A percentile compares a stretch with the other conserved stretches of the same genome.
phyloP scores from a whole-genome alignment of 768 basidiomycete species.

The Panaeolus cyanescens region DNA sequence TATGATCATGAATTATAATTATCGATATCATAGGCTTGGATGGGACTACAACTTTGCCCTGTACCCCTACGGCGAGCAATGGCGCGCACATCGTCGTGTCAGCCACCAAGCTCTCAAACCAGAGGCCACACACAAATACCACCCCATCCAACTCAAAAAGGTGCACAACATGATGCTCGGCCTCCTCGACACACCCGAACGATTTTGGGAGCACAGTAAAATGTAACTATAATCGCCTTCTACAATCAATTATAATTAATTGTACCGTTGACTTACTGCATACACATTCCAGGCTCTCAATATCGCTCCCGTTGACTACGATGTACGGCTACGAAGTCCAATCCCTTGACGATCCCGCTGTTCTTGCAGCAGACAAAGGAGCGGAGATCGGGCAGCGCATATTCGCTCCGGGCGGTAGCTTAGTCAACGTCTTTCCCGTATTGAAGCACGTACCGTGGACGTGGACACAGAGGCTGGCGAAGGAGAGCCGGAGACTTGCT shows the following conservation, averaged over 20 bases:
- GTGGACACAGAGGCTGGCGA: conserved; percentile 4
- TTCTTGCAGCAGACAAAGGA: conserved; percentile 12
- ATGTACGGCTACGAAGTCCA: conserved; percentile 18
- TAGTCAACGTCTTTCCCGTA: conserved; percentile 14
- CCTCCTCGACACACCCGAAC: conserved; percentile 15
- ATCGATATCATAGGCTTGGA: conserved; percentile 20
- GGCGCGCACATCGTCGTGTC: conserved; percentile 35
- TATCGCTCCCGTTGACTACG: conserved; percentile 11
- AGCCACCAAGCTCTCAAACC: conserved; percentile 33
- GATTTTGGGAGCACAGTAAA: conserved; percentile 6
- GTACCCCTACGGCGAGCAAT: conserved; percentile 32
- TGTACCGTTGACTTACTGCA: neutral
- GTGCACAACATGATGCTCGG: conserved; percentile 29
- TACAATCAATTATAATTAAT: neutral
- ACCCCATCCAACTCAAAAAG: conserved; percentile 27
- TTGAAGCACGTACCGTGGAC: conserved; percentile 15
- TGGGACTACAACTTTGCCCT: conserved; percentile 35
- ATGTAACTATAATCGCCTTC: neutral
- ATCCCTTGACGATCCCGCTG: conserved; percentile 13
- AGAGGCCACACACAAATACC: conserved; percentile 25
- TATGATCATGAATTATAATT: too few relatives aligned
- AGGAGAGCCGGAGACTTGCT: neutral
- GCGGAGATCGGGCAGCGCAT: neutral
- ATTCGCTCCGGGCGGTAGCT: conserved; percentile 9
- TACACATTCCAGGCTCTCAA: conserved; percentile 8